Percentiles rank a stretch among this genome's conserved stretches.
phyloP scores from a whole-genome alignment of 2,329 filamentous ascomycete species.

The Blastomyces gilchristii region DNA sequence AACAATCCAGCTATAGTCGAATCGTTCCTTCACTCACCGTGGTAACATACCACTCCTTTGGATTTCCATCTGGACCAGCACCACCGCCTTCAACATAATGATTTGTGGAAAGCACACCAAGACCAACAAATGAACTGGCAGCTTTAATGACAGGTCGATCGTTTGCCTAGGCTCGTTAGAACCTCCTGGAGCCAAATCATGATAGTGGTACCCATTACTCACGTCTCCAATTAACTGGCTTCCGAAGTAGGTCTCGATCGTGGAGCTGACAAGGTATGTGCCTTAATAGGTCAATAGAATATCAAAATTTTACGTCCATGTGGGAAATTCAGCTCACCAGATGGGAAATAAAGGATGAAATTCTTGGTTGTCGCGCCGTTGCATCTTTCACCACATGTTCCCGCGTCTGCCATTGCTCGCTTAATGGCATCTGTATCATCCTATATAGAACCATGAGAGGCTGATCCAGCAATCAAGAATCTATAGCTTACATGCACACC shows the following conservation, averaged over 20 bases:
- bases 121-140: conserved; percentile 56
- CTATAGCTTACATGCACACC: conserved; percentile 5
- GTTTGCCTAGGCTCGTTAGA: conserved; percentile 2
- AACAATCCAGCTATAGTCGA: background rate
- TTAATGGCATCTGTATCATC: conserved; percentile 6
- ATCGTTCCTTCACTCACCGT: conserved; percentile 28
- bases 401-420: conserved; percentile 7
- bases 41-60: conserved; percentile 59
- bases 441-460: conserved; percentile 2
- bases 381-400: conserved; percentile 14
- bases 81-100: conserved; percentile 46
- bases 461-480: background rate
- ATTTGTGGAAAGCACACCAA: conserved; percentile 72
- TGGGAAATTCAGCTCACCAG: background rate
- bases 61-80: conserved; percentile 35
- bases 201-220: conserved; percentile 26
- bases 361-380: conserved; percentile 17
- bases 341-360: conserved; percentile 47
- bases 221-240: conserved; percentile 17
- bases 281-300: conserved; percentile 25
- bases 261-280: conserved; percentile 15
- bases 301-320: background rate
- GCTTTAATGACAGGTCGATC: conserved; percentile 36
- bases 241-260: conserved; percentile 15
- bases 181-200: background rate